phyloP scores from a whole-genome alignment of 441 rosid species.

The Populus hybrid region DNA sequence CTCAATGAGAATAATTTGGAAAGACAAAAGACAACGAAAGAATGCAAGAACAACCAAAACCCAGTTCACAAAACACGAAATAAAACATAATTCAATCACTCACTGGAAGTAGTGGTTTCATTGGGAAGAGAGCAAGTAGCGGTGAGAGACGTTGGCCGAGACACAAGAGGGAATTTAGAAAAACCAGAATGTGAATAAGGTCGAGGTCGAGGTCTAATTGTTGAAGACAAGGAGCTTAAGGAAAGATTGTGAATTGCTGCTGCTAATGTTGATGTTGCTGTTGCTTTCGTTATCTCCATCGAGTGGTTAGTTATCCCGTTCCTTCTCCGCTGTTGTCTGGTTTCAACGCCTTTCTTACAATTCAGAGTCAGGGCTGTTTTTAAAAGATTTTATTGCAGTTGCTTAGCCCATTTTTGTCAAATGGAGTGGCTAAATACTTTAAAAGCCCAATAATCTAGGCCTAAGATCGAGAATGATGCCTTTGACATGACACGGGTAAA shows the following conservation, averaged over 20 bases:
- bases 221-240: neutral
- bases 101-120: conserved; percentile 36
- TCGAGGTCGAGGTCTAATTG: neutral
- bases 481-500: too few species aligned
- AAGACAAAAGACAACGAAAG: neutral
- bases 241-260: conserved; percentile 16
- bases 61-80: neutral
- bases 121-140: conserved; percentile 38
- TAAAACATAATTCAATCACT: conserved; percentile 13
- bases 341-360: neutral
- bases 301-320: neutral
- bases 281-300: conserved; percentile 5
- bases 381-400: too few species aligned
- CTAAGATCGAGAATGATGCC: too few species aligned
- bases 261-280: neutral
- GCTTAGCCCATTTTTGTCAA: neutral
- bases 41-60: neutral
- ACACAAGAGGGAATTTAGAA: conserved; percentile 14
- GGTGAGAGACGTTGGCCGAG: conserved; percentile 22
- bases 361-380: neutral
- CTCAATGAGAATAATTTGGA: neutral
- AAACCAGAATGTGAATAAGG: conserved; percentile 11
- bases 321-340: neutral
- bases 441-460: too few species aligned
- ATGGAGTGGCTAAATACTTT: too few species aligned